Evolutionary conservation across 192 early-diverging fungal genomes (phyloP).

Genomic region (Jimgerdemannia lactiflua): DNA sequence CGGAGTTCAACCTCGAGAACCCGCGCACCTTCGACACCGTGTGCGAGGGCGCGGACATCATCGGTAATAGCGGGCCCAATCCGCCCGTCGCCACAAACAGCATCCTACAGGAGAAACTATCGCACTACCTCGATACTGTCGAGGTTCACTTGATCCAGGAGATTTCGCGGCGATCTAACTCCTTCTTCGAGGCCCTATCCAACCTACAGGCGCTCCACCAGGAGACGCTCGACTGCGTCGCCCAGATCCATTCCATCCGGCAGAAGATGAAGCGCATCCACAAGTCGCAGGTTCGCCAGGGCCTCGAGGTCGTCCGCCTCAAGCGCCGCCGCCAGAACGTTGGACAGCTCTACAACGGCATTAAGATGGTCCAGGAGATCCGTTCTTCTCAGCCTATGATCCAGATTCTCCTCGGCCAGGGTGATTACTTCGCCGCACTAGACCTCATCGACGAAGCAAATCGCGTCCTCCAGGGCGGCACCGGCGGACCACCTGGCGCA

Average conservation of each 20-base stretch:
- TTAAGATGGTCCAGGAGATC: conserved; percentile 74
- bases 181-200: conserved; percentile 93
- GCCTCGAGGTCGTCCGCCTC: conserved; percentile 79
- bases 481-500: conserved; percentile 14
- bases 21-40: conserved; percentile 86
- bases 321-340: conserved; percentile 76
- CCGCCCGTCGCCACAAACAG: conserved; percentile 58
- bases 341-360: conserved; percentile 58
- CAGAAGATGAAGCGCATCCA: conserved; percentile 62
- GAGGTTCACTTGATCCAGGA: conserved; percentile 94
- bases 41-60: conserved; percentile 70
- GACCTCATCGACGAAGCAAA: conserved; percentile 86
- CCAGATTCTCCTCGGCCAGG: conserved; percentile 74
- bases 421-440: conserved; percentile 86
- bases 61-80: conserved; percentile 34
- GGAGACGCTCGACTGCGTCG: conserved; percentile 88
- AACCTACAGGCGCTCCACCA: conserved; percentile 91
- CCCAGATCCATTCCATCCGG: conserved; percentile 80
- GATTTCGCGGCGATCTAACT: conserved; percentile 90
- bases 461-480: conserved; percentile 47
- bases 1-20: conserved; percentile 83
- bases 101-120: conserved; percentile 86
- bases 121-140: conserved; percentile 88
- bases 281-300: conserved; percentile 65
- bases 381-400: conserved; percentile 81